These are phyloP conservation scores for Skeletonema costatum DNA, from an alignment of 108 stramenopile species.

Conservation along the genomic window DNA sequence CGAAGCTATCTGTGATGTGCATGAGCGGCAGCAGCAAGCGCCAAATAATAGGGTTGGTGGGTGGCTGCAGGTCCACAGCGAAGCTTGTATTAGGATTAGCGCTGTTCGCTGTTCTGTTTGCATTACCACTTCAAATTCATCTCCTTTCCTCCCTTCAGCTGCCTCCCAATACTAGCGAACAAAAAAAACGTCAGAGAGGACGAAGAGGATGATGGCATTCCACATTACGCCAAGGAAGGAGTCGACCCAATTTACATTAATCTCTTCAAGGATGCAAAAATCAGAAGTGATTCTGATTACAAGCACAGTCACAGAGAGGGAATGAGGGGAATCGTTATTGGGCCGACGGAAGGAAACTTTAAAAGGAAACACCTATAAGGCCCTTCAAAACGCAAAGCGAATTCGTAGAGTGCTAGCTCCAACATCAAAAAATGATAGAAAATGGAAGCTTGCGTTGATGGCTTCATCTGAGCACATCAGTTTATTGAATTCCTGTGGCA, in stretches of 20 bases:
- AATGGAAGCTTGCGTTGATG: constrained; percentile 9
- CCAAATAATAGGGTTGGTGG: too few relatives aligned
- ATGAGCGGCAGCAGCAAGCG: too few relatives aligned
- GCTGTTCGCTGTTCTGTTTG: too few relatives aligned
- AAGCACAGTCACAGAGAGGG: neutral
- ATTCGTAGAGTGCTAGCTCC: constrained; percentile 5
- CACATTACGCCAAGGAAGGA: neutral
- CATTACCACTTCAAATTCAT: too few relatives aligned
- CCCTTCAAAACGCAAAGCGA: constrained; percentile 9
- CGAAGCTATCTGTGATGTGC: too few relatives aligned
- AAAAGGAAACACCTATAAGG: neutral
- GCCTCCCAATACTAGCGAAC: too few relatives aligned
- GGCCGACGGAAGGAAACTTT: constrained; percentile 9
- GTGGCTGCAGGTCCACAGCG: too few relatives aligned
- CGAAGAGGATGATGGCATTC: too few relatives aligned
- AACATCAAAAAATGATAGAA: neutral
- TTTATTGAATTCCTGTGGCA: constrained; percentile 3
- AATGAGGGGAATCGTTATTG: constrained; percentile 1
- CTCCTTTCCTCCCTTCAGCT: too few relatives aligned
- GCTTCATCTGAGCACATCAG: constrained; percentile 4
- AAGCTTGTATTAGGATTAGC: too few relatives aligned
- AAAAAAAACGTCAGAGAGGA: too few relatives aligned
- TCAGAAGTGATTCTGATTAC: neutral
- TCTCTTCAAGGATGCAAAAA: constrained; percentile 9
- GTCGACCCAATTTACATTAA: constrained; percentile 5